These are phyloP conservation scores for Calvatia gigantea DNA, from an alignment of 768 basidiomycete genomes.

Conservation along the genomic window DNA sequence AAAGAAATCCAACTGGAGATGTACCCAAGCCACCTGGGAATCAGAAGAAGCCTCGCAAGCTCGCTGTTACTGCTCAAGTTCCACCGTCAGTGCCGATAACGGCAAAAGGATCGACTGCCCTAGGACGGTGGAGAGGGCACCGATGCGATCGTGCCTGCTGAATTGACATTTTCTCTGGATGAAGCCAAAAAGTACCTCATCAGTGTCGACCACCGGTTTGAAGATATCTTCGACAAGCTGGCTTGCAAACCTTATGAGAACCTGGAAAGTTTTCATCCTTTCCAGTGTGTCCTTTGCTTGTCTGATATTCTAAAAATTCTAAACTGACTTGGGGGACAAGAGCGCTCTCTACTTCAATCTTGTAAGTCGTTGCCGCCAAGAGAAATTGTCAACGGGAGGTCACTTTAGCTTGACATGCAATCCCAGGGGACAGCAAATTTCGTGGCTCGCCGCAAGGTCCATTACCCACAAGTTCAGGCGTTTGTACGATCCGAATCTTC, in stretches of 20 bases:
- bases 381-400: not conserved
- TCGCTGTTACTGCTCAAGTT: conserved; percentile 8
- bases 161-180: conserved; percentile 73
- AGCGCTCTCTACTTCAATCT: conserved; percentile 67
- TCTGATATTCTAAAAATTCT: not conserved
- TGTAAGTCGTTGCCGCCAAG: conserved; percentile 39
- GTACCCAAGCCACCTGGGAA: conserved; percentile 14
- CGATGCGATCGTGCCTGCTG: conserved; percentile 55
- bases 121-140: conserved; percentile 14
- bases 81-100: conserved; percentile 1
- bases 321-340: too few species aligned
- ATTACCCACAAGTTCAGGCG: conserved; percentile 79
- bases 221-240: conserved; percentile 58
- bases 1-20: conserved; percentile 13
- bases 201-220: conserved; percentile 64
- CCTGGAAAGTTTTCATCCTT: conserved; percentile 77
- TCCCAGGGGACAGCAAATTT: conserved; percentile 73
- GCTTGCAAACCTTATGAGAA: conserved; percentile 76
- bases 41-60: conserved; percentile 7
- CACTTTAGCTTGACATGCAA: not conserved
- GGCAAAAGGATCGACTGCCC: conserved; percentile 18
- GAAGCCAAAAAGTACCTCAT: conserved; percentile 74
- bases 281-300: conserved; percentile 44
- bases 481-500: conserved; percentile 69
- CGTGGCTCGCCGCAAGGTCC: conserved; percentile 82